Evolutionary conservation across 805 yeast species (phyloP).

Genomic region (Saccharomycopsis sp.): DNA sequence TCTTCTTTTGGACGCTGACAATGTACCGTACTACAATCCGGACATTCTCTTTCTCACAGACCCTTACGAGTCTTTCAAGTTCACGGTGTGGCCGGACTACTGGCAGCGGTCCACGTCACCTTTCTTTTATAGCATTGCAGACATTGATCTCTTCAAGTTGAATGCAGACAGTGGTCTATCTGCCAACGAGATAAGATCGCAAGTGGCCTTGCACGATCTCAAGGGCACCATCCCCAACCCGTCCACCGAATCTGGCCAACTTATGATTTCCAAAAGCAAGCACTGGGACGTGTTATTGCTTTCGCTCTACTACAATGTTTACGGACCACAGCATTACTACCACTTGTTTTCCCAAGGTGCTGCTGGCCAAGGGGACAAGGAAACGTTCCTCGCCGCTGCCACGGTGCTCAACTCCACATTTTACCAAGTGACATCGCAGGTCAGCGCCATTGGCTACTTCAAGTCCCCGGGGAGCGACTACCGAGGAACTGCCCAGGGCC

Average conservation of each 20-base stretch:
- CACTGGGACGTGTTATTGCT: constrained; percentile 53
- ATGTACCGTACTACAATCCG: constrained; percentile 59
- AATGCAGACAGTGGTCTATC: constrained; percentile 22
- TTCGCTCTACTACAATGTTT: constrained; percentile 54
- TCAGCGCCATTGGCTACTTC: constrained; percentile 32
- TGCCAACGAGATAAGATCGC: constrained; percentile 22
- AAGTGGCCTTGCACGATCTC: constrained; percentile 48
- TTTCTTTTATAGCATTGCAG: constrained; percentile 45
- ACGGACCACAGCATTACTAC: constrained; percentile 60
- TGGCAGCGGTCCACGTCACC: constrained; percentile 67
- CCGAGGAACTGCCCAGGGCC: constrained; percentile 20
- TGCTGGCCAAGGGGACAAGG: constrained; percentile 78
- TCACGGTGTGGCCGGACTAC: constrained; percentile 60
- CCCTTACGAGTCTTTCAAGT: constrained; percentile 34
- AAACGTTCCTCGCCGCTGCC: constrained; percentile 66
- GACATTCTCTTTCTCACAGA: constrained; percentile 39
- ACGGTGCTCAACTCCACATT: constrained; percentile 38
- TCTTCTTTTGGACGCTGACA: constrained; percentile 67
- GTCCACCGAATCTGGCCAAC: constrained; percentile 62
- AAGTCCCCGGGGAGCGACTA: constrained; percentile 15
- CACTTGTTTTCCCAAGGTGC: constrained; percentile 62
- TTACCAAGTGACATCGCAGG: constrained; percentile 40
- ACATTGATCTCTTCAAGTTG: constrained; percentile 28
- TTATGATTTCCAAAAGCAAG: constrained; percentile 48
- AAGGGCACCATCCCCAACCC: constrained; percentile 60